phyloP scores from a whole-genome alignment of 441 rosid genomes.

The Erodium moschatum region DNA sequence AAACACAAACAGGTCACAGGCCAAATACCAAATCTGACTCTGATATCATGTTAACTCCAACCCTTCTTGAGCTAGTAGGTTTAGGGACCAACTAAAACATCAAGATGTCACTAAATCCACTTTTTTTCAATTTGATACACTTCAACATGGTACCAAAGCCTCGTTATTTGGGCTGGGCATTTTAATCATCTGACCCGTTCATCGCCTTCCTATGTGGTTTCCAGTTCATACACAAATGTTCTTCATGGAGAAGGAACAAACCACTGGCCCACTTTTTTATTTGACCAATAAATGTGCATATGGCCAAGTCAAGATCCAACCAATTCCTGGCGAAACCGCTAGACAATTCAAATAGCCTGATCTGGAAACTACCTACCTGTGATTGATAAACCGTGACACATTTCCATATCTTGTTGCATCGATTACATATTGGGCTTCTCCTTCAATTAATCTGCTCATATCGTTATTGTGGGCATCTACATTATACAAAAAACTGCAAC shows the following conservation, averaged over 20 bases:
- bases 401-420: conserved; percentile 81
- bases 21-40: too few relatives aligned
- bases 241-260: neutral
- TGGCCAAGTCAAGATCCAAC: conserved; percentile 11
- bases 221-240: too few relatives aligned
- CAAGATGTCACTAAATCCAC: too few relatives aligned
- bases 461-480: conserved; percentile 65
- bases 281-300: neutral
- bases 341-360: conserved; percentile 11
- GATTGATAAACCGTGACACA: conserved; percentile 85
- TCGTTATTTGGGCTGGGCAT: too few relatives aligned
- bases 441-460: conserved; percentile 74
- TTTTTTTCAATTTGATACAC: too few relatives aligned
- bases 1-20: too few relatives aligned
- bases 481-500: conserved; percentile 52
- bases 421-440: conserved; percentile 44
- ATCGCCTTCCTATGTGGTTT: too few relatives aligned
- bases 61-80: too few relatives aligned
- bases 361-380: conserved; percentile 47
- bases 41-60: too few relatives aligned
- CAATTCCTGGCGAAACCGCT: neutral
- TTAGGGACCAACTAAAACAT: too few relatives aligned
- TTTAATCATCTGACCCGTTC: too few relatives aligned
- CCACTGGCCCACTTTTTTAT: neutral
- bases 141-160: too few relatives aligned